These are phyloP conservation scores for Coniochaeta ligniaria DNA, from an alignment of 2,329 filamentous ascomycete species.

Conservation along the genomic window DNA sequence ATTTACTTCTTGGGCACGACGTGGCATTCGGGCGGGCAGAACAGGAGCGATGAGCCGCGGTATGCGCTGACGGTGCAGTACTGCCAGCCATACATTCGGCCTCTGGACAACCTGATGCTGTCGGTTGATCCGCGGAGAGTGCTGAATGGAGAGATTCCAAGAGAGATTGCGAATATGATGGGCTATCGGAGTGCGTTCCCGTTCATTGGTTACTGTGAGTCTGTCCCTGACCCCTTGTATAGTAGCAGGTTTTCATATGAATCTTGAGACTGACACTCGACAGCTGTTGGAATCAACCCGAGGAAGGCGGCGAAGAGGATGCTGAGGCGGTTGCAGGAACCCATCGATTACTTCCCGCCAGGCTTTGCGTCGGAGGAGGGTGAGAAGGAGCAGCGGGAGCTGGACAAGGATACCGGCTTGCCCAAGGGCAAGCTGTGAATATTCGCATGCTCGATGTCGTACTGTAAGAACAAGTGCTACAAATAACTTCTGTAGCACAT, in stretches of 20 bases:
- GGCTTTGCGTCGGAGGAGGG: neutral
- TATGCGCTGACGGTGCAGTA: constrained; percentile 30
- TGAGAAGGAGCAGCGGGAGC: neutral
- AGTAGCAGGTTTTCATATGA: neutral
- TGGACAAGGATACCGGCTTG: neutral
- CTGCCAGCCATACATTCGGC: constrained; percentile 31
- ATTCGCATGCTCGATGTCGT: neutral
- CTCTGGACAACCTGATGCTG: constrained; percentile 27
- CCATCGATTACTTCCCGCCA: neutral
- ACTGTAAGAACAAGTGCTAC: neutral
- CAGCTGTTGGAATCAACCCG: constrained; percentile 1
- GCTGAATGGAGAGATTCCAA: constrained; percentile 4
- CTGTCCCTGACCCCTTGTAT: neutral
- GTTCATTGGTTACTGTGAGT: constrained; percentile 5
- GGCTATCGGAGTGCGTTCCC: constrained; percentile 7
- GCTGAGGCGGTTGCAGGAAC: neutral
- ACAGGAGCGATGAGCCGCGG: constrained; percentile 16
- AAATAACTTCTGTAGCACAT: neutral
- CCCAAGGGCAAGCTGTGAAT: neutral
- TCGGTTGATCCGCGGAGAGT: constrained; percentile 17
- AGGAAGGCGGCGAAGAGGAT: constrained; percentile 1
- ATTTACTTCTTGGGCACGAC: constrained; percentile 26
- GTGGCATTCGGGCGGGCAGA: constrained; percentile 28
- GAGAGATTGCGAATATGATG: constrained; percentile 9
- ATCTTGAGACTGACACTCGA: neutral